Conservation (phyloP, 2,329 filamentous ascomycete species). For the Colletotrichum melonis region DNA sequence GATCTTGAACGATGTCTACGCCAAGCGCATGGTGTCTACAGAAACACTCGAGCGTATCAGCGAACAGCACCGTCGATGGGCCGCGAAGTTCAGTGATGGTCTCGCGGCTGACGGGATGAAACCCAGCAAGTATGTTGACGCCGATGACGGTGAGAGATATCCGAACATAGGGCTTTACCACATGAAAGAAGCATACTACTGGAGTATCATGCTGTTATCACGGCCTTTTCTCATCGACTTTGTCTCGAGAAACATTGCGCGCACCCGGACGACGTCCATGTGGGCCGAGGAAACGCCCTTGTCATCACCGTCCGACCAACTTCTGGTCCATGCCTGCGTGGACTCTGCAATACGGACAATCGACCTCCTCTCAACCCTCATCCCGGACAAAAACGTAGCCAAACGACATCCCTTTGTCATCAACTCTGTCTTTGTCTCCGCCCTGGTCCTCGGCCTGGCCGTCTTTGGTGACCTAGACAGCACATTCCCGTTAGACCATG, state of each 20-base stretch:
- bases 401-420: slow-evolving; percentile 57
- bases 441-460: slow-evolving; percentile 55
- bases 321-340: slow-evolving; percentile 47
- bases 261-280: neutral
- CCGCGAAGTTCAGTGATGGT: slow-evolving; percentile 32
- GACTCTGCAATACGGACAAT: slow-evolving; percentile 50
- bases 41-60: slow-evolving; percentile 41
- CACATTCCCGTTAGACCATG: slow-evolving; percentile 44
- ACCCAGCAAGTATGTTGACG: slow-evolving; percentile 29
- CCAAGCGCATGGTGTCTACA: slow-evolving; percentile 44
- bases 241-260: slow-evolving; percentile 35
- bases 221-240: slow-evolving; percentile 49
- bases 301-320: slow-evolving; percentile 35
- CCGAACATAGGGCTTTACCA: slow-evolving; percentile 45
- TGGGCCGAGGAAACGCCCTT: neutral
- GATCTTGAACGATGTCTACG: slow-evolving; percentile 48
- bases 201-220: slow-evolving; percentile 51
- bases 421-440: slow-evolving; percentile 58
- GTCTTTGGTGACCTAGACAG: slow-evolving; percentile 57
- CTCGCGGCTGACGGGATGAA: slow-evolving; percentile 37
- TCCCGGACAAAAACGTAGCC: slow-evolving; percentile 47
- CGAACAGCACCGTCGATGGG: slow-evolving; percentile 43
- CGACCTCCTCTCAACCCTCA: slow-evolving; percentile 50
- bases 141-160: slow-evolving; percentile 32
- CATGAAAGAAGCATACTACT: slow-evolving; percentile 51